Evolutionary conservation across 1,139 yeast genomes (phyloP).

Genomic region (Wickerhamiella pararugosa): DNA sequence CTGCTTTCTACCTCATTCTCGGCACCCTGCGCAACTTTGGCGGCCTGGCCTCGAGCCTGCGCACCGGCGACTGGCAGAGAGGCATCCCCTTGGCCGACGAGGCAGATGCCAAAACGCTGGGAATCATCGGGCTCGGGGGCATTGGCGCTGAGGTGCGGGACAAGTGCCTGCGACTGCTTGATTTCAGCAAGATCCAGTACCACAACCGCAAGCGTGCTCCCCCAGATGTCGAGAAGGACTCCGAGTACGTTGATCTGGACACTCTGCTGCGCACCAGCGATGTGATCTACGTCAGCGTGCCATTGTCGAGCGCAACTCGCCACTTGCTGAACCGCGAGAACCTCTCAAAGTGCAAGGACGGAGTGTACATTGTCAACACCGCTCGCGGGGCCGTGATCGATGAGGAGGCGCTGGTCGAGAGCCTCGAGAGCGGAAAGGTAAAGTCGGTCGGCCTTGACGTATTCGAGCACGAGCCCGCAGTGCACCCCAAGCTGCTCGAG

Average conservation of each 20-base stretch:
- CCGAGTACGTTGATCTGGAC: slow-evolving; percentile 39
- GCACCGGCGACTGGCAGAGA: slow-evolving; percentile 23
- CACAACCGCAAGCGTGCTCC: slow-evolving; percentile 42
- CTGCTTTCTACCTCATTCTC: slow-evolving; percentile 43
- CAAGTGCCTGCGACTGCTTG: slow-evolving; percentile 40
- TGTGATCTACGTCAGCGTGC: slow-evolving; percentile 45
- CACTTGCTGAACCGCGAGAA: slow-evolving; percentile 42
- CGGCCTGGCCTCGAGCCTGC: slow-evolving; percentile 26
- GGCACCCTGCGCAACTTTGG: slow-evolving; percentile 46
- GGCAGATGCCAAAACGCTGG: slow-evolving; percentile 48
- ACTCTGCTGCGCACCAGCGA: slow-evolving; percentile 41
- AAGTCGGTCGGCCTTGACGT: slow-evolving; percentile 69
- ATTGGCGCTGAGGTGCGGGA: slow-evolving; percentile 61
- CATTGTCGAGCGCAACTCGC: slow-evolving; percentile 35
- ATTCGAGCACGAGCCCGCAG: slow-evolving; percentile 52
- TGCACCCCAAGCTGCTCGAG: slow-evolving; percentile 24
- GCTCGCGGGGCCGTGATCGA: slow-evolving; percentile 67
- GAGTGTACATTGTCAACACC: slow-evolving; percentile 54
- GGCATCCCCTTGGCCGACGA: slow-evolving; percentile 27
- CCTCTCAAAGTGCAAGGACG: slow-evolving; percentile 44
- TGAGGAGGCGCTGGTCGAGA: slow-evolving; percentile 55
- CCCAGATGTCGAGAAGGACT: slow-evolving; percentile 35
- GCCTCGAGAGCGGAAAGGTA: slow-evolving; percentile 50
- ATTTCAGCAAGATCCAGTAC: slow-evolving; percentile 43
- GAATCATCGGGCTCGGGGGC: slow-evolving; percentile 68